Base-by-base conservation (phyloP, 768 basidiomycete species). In the Cystofilobasidium macerans region DNA sequence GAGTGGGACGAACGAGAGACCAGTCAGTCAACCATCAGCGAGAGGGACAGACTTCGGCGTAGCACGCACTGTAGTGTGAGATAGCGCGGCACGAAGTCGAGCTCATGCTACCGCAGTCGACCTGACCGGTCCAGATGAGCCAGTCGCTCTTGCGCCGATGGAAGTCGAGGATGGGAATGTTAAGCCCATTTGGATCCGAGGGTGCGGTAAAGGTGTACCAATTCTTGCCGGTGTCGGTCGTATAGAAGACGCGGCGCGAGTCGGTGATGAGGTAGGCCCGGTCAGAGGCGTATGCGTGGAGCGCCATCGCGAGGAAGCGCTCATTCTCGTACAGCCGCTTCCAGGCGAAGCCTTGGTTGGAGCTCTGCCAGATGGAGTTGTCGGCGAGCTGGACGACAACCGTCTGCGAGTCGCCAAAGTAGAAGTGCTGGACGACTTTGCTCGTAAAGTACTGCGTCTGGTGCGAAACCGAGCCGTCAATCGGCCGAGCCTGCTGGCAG, bases 321-420 rank as follows among this genome's bases (percentile, higher is more conserved):
- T 85, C 79, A 0, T 78, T 79, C 0, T 83, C 80, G 72, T 75
- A 77, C 18, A 85, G 80, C 67, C 84, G 85, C 48, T 81, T 80
- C 93, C 94, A 99, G 0, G 85, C 85, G 76, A 89, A 91, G 0
- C 94, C 95, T 76, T 99, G 93, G 73, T 92, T 97, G 71, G 83
- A 84, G 0, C 91, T 95, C 78, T 97, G 92, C 90, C 90, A 98
- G 62, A 98, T 80, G 0, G 82, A 81, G 68, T 83, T 76, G 72
- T 98, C 91, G 1, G 75, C 74, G 3, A 95, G 81, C 8, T 88
- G 85, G 45, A 89, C 84, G 36, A 99, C 82, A 63, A 98, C 82
- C 0, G 91, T 92, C 82, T 89, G 71, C 0, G 89, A 91, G 0
- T 86, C 79, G 57, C 82, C 82, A 80, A 99, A 97, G 76, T 92